Evolutionary conservation across 495 filamentous ascomycete genomes (phyloP), one percentile per base, ranked within the genome.

Genomic region (Penicillium flavigenum): DNA sequence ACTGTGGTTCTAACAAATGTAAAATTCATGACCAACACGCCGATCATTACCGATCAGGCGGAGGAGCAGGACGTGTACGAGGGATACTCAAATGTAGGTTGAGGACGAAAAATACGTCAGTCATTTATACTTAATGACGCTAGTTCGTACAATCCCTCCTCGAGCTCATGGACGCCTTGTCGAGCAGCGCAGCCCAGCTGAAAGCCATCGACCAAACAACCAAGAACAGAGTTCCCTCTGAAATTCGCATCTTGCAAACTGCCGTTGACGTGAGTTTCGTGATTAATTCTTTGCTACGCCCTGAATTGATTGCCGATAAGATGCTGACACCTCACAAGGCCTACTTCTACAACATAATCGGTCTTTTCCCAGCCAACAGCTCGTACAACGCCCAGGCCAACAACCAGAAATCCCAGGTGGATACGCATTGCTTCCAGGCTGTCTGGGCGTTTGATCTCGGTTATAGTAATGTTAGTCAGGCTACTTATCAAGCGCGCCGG

Each of bases 361-460:
- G 56, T 59, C 56, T 59, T 20, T 59, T 59, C 43, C 49, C 56
- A 27, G 56, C 42, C 22, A 34, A 41, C 49, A 59, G 56, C 49
- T 53, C 56, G 26, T 59, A 59, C 34, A 58, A 58, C 22, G 31
- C 49, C 43, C 56, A 58, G 24, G 56, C 56, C 48, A 58, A n/a
- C n/a, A 52, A 47, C 42, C 56, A 58, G 49, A 58, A 58, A 22
- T 32, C 56, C 11, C 56, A 58, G 32, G 56, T 58, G 32, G 56
- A 58, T 47, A 53, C 49, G 49, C 56, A 58, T 53, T 58, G 56
- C 43, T 58, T 58, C 49, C 56, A 58, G 49, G 56, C 56, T 58
- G 34, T 58, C n/a, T 58, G 49, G 48, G 56, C 56, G 42, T 58
- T 58, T 53, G 49, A 53, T 41, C 32, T 51, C 43, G n/a, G 10